phyloP scores from a whole-genome alignment of 495 filamentous ascomycete species.

The Hamigera avellanea region DNA sequence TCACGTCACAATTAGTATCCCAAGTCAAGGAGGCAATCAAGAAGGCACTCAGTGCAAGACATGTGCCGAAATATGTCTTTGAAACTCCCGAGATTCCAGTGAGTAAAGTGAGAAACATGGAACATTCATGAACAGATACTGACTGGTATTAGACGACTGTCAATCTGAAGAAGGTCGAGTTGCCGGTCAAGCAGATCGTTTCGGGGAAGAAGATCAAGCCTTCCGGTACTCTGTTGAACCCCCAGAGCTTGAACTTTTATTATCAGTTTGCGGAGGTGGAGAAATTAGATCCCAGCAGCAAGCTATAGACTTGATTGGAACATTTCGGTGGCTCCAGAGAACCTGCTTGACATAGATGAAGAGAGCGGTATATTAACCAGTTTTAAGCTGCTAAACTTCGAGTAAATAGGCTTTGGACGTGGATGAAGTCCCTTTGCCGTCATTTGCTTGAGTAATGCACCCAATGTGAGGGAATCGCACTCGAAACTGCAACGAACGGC shows the following conservation, averaged over 20 bases:
- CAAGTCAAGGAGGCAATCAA: slow-evolving; percentile 52
- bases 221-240: slow-evolving; percentile 67
- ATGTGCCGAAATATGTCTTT: slow-evolving; percentile 70
- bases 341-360: too few relatives aligned
- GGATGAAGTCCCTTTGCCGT: too few relatives aligned
- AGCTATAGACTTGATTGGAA: too few relatives aligned
- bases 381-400: too few relatives aligned
- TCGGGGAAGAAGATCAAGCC: slow-evolving; percentile 63
- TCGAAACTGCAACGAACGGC: too few relatives aligned
- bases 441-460: too few relatives aligned
- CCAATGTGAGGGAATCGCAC: too few relatives aligned
- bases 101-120: slow-evolving; percentile 17
- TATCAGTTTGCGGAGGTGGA: slow-evolving; percentile 74
- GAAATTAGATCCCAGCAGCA: slow-evolving; percentile 28
- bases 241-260: slow-evolving; percentile 61
- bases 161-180: slow-evolving; percentile 76
- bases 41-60: slow-evolving; percentile 52
- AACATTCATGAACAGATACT: slow-evolving; percentile 1
- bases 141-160: slow-evolving; percentile 50
- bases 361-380: too few relatives aligned
- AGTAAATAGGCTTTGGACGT: too few relatives aligned
- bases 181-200: slow-evolving; percentile 78
- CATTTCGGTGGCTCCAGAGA: too few relatives aligned
- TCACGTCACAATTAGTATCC: slow-evolving; percentile 42
- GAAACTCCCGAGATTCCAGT: slow-evolving; percentile 73